Percentiles rank a stretch among this genome's conserved stretches.
These are phyloP conservation scores for Penicillium brasilianum DNA, from an alignment of 2,329 filamentous ascomycete genomes.

Conservation along the genomic window DNA sequence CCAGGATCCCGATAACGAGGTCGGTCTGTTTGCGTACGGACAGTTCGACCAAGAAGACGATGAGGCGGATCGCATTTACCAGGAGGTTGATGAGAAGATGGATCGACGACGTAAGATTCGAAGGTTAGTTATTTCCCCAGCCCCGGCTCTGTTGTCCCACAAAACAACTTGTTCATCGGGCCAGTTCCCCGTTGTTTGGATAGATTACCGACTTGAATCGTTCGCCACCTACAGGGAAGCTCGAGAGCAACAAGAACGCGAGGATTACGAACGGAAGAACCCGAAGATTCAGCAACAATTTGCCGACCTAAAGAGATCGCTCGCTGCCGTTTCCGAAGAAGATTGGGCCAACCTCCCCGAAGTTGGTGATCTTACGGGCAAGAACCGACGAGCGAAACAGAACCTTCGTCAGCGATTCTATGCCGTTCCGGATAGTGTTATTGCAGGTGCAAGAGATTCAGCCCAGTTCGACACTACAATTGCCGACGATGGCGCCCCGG, in stretches of 20 bases:
- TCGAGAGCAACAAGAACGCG: slow-evolving; percentile 85
- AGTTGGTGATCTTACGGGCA: slow-evolving; percentile 94
- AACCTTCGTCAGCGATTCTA: slow-evolving; percentile 86
- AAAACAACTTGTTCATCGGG: slow-evolving; percentile 68
- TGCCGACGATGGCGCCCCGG: slow-evolving; percentile 73
- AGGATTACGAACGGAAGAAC: slow-evolving; percentile 96
- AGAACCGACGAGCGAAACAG: slow-evolving; percentile 84
- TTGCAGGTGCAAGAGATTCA: slow-evolving; percentile 81
- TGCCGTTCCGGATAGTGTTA: slow-evolving; percentile 92
- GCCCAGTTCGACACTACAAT: slow-evolving; percentile 86
- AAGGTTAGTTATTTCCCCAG: slow-evolving; percentile 68
- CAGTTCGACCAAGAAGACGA: slow-evolving; percentile 98
- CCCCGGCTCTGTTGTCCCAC: slow-evolving; percentile 31
- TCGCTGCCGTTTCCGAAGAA: slow-evolving; percentile 87
- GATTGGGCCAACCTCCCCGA: slow-evolving; percentile 97
- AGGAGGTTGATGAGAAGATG: slow-evolving; percentile 97
- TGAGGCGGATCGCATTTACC: slow-evolving; percentile 94
- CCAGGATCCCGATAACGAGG: slow-evolving; percentile 96
- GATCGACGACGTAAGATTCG: slow-evolving; percentile 82
- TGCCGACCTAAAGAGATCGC: slow-evolving; percentile 88
- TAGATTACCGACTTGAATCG: slow-evolving; percentile 76
- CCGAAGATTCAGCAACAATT: slow-evolving; percentile 99
- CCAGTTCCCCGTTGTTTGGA: slow-evolving; percentile 64
- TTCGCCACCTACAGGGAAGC: slow-evolving; percentile 77
- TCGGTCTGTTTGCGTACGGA: slow-evolving; percentile 91